Conservation (phyloP, 345 rosid genomes). For the Garcia nutans region DNA sequence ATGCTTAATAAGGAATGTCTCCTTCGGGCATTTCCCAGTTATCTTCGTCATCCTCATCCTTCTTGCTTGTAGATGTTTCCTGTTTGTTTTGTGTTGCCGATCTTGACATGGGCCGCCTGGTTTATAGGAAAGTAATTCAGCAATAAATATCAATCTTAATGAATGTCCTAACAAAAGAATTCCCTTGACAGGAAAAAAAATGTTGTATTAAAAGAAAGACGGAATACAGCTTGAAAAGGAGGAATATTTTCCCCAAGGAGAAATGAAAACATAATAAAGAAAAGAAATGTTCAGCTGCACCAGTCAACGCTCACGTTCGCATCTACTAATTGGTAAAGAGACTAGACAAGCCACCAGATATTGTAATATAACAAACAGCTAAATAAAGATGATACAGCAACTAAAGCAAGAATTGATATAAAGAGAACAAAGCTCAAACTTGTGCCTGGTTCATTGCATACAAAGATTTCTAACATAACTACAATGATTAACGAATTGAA, state of each 20-base stretch:
- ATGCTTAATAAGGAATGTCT: constrained; percentile 41
- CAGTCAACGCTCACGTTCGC: neutral
- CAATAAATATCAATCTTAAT: neutral
- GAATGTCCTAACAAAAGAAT: neutral
- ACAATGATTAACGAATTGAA: neutral
- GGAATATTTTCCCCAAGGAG: neutral
- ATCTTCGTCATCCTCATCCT: constrained; percentile 59
- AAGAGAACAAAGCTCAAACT: neutral
- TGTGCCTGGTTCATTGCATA: neutral
- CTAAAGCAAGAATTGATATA: neutral
- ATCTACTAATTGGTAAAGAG: neutral
- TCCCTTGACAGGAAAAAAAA: neutral
- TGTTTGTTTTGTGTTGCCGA: constrained; percentile 30
- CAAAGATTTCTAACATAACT: neutral
- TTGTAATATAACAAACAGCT: neutral
- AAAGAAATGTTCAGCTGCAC: neutral
- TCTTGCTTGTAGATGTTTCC: constrained; percentile 40
- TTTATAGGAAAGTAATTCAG: constrained; percentile 3
- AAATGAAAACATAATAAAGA: neutral
- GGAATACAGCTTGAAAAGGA: neutral
- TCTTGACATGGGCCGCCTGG: constrained; percentile 57
- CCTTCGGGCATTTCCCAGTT: constrained; percentile 90
- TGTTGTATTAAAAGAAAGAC: neutral
- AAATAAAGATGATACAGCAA: constrained; percentile 1
- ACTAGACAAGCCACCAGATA: neutral